Evolutionary conservation across 1,284 basidiomycete species (phyloP).

Genomic region (Microbotryum lychnidis-dioicae): DNA sequence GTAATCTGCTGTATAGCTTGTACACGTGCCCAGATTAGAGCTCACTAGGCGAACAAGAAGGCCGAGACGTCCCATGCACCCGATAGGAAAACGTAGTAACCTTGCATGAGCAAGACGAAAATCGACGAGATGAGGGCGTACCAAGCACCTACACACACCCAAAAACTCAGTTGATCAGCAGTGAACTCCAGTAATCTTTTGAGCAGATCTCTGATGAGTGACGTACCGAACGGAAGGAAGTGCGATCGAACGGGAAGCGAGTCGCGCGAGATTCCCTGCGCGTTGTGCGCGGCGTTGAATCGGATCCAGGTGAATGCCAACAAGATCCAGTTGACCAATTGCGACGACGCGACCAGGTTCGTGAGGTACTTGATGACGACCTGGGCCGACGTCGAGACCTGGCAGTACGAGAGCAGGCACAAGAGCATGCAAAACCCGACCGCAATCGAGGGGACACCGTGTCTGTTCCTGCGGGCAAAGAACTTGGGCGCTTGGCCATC

Average conservation of each 20-base stretch:
- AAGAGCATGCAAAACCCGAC: slow-evolving; percentile 1
- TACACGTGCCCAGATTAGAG: neutral
- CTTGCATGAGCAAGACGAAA: slow-evolving; percentile 17
- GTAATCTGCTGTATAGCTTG: neutral
- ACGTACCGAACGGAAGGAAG: neutral
- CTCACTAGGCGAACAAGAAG: slow-evolving; percentile 23
- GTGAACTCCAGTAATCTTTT: no score
- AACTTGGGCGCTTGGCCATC: slow-evolving; percentile 32
- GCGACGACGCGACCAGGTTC: neutral
- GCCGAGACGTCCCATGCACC: slow-evolving; percentile 12
- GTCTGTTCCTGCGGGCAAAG: slow-evolving; percentile 30
- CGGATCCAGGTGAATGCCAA: slow-evolving; percentile 1
- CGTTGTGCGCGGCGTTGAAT: neutral
- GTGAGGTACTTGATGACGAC: slow-evolving; percentile 4
- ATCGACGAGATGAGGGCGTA: slow-evolving; percentile 18
- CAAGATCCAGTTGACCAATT: slow-evolving; percentile 6
- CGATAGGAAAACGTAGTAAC: slow-evolving; percentile 19
- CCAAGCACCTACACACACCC: slow-evolving; percentile 5
- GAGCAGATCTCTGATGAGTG: no score
- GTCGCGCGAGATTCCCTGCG: slow-evolving; percentile 3
- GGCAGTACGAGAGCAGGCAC: neutral
- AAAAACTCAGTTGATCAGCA: no score
- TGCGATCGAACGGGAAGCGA: slow-evolving; percentile 1
- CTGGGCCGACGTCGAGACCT: neutral
- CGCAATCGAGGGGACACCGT: slow-evolving; percentile 29